Percentiles rank a stretch among this genome's conserved stretches.
These are phyloP conservation scores for Schwanniomyces yamadae DNA, from an alignment of 805 yeast genomes.

Conservation along the genomic window DNA sequence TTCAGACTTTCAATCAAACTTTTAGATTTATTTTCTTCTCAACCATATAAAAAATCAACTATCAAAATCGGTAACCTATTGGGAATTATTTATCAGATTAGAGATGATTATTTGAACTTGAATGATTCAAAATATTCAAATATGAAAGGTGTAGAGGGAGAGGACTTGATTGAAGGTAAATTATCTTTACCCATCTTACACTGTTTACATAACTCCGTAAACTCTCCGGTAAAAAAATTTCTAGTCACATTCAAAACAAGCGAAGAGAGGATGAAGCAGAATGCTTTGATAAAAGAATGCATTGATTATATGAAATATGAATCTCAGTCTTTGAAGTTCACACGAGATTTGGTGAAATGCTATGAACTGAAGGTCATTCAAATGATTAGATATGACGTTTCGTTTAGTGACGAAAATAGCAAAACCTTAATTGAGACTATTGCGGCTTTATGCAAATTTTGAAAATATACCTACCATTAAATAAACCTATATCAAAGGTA, in stretches of 20 bases:
- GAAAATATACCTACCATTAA: neutral
- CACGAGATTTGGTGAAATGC: slow-evolving; percentile 20
- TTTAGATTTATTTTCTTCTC: slow-evolving; percentile 40
- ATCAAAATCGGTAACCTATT: slow-evolving; percentile 66
- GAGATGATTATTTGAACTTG: slow-evolving; percentile 81
- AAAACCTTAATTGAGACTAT: slow-evolving; percentile 13
- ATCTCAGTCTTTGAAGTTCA: slow-evolving; percentile 25
- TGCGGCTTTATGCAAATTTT: slow-evolving; percentile 18
- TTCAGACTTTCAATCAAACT: slow-evolving; percentile 72
- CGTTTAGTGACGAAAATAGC: slow-evolving; percentile 3
- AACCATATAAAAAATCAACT: slow-evolving; percentile 6
- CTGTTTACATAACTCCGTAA: slow-evolving; percentile 18
- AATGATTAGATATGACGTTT: slow-evolving; percentile 9
- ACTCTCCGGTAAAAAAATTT: slow-evolving; percentile 23
- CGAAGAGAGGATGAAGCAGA: slow-evolving; percentile 15
- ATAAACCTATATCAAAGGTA: slow-evolving; percentile 6
- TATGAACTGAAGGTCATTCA: slow-evolving; percentile 18
- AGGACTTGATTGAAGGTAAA: slow-evolving; percentile 88
- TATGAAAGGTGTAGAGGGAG: slow-evolving; percentile 71
- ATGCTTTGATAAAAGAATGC: slow-evolving; percentile 16
- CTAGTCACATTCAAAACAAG: slow-evolving; percentile 15
- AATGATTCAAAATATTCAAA: slow-evolving; percentile 48
- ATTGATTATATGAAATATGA: slow-evolving; percentile 21
- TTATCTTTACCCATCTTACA: slow-evolving; percentile 84
- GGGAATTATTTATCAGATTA: slow-evolving; percentile 83